A percentile compares a stretch with the other conserved stretches of the same genome.
Evolutionary conservation across 768 basidiomycete genomes (phyloP).

Genomic region (Flagelloscypha sp.): DNA sequence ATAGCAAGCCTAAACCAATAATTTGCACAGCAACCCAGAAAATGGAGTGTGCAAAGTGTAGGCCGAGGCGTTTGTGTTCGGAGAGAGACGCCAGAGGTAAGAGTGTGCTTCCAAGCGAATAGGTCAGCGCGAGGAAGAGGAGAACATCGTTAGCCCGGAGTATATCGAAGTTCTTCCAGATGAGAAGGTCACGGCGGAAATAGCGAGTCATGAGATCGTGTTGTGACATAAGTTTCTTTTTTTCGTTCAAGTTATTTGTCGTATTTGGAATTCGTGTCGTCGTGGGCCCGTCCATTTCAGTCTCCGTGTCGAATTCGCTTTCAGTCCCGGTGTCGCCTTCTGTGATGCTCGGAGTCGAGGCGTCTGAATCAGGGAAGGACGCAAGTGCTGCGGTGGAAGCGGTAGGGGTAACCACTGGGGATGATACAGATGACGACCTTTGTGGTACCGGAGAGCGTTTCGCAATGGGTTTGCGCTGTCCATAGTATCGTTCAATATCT

Average conservation of each 20-base stretch:
- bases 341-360: conserved; percentile 54
- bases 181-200: conserved; percentile 81
- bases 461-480: conserved; percentile 84
- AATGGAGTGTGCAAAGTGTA: conserved; percentile 80
- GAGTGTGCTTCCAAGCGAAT: conserved; percentile 51
- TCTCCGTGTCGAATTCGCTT: conserved; percentile 58
- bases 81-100: conserved; percentile 45
- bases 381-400: conserved; percentile 12
- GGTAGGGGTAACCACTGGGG: conserved; percentile 8
- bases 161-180: conserved; percentile 75
- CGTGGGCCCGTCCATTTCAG: conserved; percentile 35
- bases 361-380: conserved; percentile 19
- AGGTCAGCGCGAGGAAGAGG: conserved; percentile 65
- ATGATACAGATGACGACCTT: conserved; percentile 10
- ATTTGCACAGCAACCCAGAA: conserved; percentile 84
- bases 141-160: conserved; percentile 81
- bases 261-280: background rate
- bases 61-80: conserved; percentile 34
- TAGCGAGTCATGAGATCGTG: conserved; percentile 88
- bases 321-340: conserved; percentile 72
- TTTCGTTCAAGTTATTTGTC: conserved; percentile 1
- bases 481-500: conserved; percentile 95
- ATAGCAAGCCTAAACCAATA: conserved; percentile 75
- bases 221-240: conserved; percentile 45
- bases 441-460: conserved; percentile 58